Base-by-base conservation (phyloP, 179 eudicot genomes). In the Vitellaria paradoxa region DNA sequence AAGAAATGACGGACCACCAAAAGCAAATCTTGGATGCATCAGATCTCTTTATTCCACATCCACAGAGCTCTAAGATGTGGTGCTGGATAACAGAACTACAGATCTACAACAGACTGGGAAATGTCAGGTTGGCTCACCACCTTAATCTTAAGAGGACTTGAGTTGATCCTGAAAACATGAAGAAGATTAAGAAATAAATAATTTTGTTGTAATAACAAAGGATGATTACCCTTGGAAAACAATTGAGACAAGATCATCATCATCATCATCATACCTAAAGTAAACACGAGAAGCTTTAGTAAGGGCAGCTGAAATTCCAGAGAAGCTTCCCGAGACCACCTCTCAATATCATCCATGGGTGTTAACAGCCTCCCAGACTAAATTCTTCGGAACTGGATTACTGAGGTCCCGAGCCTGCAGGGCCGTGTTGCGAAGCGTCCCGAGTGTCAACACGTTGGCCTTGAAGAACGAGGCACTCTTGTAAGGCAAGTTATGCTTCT, bases 331-430 rank as follows among this genome's bases (percentile, higher is more conserved):
- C 0, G 53, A n/a, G 42, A 53, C 4, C 24, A 53, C 4, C 24
- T 55, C 21, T 24, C 65, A 21, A 60, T 17, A 59, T 86, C 84
- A 88, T 63, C 91, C 91, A 75, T 83, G 87, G 66, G 89, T 87
- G 53, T 89, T 85, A 21, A 87, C 83, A 9, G 92, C 92, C 76
- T 89, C 92, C 92, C 92, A 89, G 5, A 87, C 87, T 73, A 89
- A 55, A 65, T 89, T 87, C 85, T 78, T 85, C 3, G 90, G 92
- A 17, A 87, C 80, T 0, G 92, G 89, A 17, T 65, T 89, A 52
- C 87, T 68, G 1, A 87, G 77, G 81, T 87, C 92, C 60, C 88
- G 79, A 57, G 90, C 92, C 79, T 87, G 87, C 61, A 89, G 20
- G 3, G 92, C 92, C 20, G 88, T 89, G 17, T n/a, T 78, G 18